Evolutionary conservation across 78 protist genomes (phyloP).

Genomic region (Pelomyxa schiedti): DNA sequence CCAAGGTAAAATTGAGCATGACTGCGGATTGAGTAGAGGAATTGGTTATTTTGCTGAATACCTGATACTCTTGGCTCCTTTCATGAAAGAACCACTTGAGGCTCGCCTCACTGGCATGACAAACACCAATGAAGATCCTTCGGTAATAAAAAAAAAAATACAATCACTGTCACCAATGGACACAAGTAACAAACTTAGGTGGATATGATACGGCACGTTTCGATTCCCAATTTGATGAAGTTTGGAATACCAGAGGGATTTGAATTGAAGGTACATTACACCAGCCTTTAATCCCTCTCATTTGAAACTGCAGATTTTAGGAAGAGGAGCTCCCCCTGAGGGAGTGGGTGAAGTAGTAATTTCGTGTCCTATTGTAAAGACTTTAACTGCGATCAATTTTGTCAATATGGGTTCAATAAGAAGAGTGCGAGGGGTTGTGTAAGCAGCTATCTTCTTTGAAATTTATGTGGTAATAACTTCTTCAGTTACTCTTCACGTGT

Average conservation of each 20-base stretch:
- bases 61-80: slow-evolving; percentile 70
- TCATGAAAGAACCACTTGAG: slow-evolving; percentile 54
- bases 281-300: background rate
- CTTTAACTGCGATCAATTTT: slow-evolving; percentile 48
- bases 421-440: slow-evolving; percentile 82
- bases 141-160: slow-evolving; percentile 9
- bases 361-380: slow-evolving; percentile 53
- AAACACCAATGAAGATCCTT: slow-evolving; percentile 58
- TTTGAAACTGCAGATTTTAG: slow-evolving; percentile 1
- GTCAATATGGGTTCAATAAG: slow-evolving; percentile 68
- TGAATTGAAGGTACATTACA: slow-evolving; percentile 23
- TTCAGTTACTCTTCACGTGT: slow-evolving; percentile 41
- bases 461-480: background rate
- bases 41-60: slow-evolving; percentile 67
- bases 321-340: slow-evolving; percentile 81
- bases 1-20: too few relatives aligned
- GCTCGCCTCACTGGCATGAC: slow-evolving; percentile 73
- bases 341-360: slow-evolving; percentile 88
- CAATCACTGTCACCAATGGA: background rate
- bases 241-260: slow-evolving; percentile 78
- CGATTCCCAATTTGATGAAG: slow-evolving; percentile 60
- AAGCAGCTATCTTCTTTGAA: background rate
- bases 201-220: slow-evolving; percentile 74
- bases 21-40: slow-evolving; percentile 26
- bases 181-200: slow-evolving; percentile 14